Percentiles rank a stretch among this genome's conserved stretches.
Evolutionary conservation across 345 rosid genomes (phyloP).

Genomic region (Populus davidiana): DNA sequence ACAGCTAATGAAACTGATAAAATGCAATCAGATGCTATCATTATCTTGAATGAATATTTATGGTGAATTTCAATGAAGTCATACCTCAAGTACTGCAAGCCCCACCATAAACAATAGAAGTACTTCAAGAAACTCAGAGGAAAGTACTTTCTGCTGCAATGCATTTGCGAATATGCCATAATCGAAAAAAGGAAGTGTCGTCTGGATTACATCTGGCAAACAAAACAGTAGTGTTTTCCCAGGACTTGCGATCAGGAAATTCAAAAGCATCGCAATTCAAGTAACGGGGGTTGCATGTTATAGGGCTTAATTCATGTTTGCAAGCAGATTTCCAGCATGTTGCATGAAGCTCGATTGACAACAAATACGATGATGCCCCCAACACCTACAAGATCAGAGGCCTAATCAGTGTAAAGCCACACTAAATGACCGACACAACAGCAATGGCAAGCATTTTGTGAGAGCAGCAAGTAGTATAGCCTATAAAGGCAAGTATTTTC

Average conservation of each 20-base stretch:
- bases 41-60: neutral
- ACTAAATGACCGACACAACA: neutral
- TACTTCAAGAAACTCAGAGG: constrained; percentile 57
- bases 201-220: constrained; percentile 56
- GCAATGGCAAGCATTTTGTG: neutral
- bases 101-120: constrained; percentile 90
- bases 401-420: neutral
- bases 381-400: constrained; percentile 46
- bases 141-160: constrained; percentile 44
- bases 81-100: constrained; percentile 83
- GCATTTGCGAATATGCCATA: constrained; percentile 69
- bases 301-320: constrained; percentile 33
- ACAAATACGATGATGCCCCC: constrained; percentile 87
- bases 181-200: constrained; percentile 32
- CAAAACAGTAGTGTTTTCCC: constrained; percentile 59
- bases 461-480: neutral
- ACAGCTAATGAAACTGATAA: neutral
- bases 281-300: constrained; percentile 44
- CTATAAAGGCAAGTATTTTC: neutral
- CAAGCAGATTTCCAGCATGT: constrained; percentile 81
- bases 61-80: neutral
- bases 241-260: constrained; percentile 29
- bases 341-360: constrained; percentile 69
- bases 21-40: neutral
- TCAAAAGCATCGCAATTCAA: constrained; percentile 51